Percentiles rank a stretch among this genome's conserved stretches.
phyloP scores from a whole-genome alignment of 179 eudicot genomes.

The Nepenthes alata region DNA sequence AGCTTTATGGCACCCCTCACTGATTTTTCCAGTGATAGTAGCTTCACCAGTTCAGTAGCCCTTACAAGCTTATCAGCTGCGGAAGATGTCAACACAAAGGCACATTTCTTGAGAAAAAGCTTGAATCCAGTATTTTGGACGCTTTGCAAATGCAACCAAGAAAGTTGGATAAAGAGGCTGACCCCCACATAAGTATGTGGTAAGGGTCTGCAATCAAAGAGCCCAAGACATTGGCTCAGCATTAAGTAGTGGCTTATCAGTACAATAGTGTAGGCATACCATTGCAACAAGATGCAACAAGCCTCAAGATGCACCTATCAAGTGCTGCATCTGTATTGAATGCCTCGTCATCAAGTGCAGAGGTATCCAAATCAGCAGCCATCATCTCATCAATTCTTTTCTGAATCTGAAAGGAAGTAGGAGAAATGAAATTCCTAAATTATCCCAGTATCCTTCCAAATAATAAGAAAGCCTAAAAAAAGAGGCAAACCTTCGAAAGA shows the following conservation, averaged over 20 bases:
- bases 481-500: conserved; percentile 48
- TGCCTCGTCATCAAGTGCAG: conserved; percentile 71
- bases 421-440: not conserved
- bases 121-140: not conserved
- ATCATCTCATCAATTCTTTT: conserved; percentile 52
- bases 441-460: too few relatives aligned
- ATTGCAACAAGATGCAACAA: conserved; percentile 89
- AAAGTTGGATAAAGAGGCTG: not conserved
- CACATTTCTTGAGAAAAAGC: not conserved
- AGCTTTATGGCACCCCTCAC: conserved; percentile 85
- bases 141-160: not conserved
- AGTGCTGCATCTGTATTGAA: conserved; percentile 63
- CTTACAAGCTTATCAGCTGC: conserved; percentile 90
- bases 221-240: too few relatives aligned
- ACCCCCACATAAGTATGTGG: too few relatives aligned
- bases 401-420: conserved; percentile 44
- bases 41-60: conserved; percentile 88
- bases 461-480: not conserved
- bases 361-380: conserved; percentile 53
- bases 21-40: conserved; percentile 75
- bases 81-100: not conserved
- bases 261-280: conserved; percentile 24
- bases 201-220: too few relatives aligned
- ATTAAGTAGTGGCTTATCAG: not conserved
- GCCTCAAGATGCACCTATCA: conserved; percentile 92